Conservation (phyloP, 495 filamentous ascomycete genomes). For the Hamigera avellanea region DNA sequence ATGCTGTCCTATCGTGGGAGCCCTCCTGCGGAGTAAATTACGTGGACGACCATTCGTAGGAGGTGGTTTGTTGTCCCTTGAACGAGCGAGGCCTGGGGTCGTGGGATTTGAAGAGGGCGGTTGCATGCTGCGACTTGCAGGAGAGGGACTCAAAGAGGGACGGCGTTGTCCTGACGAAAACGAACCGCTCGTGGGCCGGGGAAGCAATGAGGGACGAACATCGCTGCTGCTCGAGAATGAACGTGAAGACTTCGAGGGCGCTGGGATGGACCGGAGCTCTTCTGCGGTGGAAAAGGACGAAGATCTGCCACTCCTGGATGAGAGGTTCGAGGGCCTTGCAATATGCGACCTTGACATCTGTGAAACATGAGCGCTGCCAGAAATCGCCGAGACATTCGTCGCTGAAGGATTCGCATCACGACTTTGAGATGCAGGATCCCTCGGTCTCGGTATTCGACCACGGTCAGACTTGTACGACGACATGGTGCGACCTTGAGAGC, state of each 20-base stretch:
- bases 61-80: conserved; percentile 5
- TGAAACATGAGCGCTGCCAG: conserved; percentile 7
- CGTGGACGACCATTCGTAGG: conserved; percentile 17
- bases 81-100: conserved; percentile 2
- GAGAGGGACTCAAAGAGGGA: conserved; percentile 1
- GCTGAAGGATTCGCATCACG: conserved; percentile 16
- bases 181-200: conserved; percentile 17
- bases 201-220: conserved; percentile 20
- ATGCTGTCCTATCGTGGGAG: conserved; percentile 29
- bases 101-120: conserved; percentile 11
- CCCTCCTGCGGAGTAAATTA: conserved; percentile 33
- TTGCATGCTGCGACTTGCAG: conserved; percentile 8
- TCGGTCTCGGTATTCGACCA: conserved; percentile 22
- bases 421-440: conserved; percentile 12
- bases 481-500: conserved; percentile 21
- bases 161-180: conserved; percentile 3
- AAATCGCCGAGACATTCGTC: conserved; percentile 8
- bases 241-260: conserved; percentile 11
- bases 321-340: conserved; percentile 15
- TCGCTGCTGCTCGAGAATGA: conserved; percentile 11
- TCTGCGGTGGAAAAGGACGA: conserved; percentile 21
- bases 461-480: conserved; percentile 24
- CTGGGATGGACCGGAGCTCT: conserved; percentile 11
- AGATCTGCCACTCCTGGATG: conserved; percentile 14
- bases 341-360: conserved; percentile 16